These are phyloP conservation scores for Anacardium occidentale DNA, from an alignment of 345 rosid species.

Conservation along the genomic window DNA sequence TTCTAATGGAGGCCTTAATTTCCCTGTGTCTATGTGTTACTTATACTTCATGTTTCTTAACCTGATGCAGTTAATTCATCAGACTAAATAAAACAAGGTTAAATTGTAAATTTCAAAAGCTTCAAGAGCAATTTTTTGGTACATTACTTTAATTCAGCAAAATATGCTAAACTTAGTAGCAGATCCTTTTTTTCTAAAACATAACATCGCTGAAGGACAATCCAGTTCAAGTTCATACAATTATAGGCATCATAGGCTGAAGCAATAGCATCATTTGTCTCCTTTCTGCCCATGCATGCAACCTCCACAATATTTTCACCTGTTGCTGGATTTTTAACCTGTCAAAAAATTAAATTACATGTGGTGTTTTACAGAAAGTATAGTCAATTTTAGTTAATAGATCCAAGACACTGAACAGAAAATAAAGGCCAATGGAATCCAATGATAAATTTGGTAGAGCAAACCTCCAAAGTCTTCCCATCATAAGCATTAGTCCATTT, in stretches of 20 bases:
- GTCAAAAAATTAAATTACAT: constrained; percentile 16
- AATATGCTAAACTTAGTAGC: background rate
- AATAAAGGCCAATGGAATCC: background rate
- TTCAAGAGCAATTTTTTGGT: background rate
- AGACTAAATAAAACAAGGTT: background rate
- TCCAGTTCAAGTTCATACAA: constrained; percentile 44
- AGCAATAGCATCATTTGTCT: constrained; percentile 85
- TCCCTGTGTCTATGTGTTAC: background rate
- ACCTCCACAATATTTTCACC: constrained; percentile 76
- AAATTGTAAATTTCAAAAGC: background rate
- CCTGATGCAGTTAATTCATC: background rate
- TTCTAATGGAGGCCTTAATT: background rate
- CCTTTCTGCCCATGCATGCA: constrained; percentile 76
- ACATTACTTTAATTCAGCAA: background rate
- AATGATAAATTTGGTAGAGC: background rate
- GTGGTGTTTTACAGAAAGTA: background rate
- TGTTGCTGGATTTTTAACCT: constrained; percentile 91
- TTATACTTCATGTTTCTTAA: background rate
- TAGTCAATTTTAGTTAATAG: background rate
- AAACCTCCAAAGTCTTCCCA: constrained; percentile 67
- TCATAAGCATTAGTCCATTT: constrained; percentile 82
- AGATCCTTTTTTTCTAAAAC: background rate
- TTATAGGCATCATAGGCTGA: constrained; percentile 73
- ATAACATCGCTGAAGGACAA: constrained; percentile 3
- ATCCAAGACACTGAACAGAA: background rate